A percentile compares a stretch with the other conserved stretches of the same genome.
Conservation (phyloP, 768 basidiomycete species). For the Lactarius trivialis region DNA sequence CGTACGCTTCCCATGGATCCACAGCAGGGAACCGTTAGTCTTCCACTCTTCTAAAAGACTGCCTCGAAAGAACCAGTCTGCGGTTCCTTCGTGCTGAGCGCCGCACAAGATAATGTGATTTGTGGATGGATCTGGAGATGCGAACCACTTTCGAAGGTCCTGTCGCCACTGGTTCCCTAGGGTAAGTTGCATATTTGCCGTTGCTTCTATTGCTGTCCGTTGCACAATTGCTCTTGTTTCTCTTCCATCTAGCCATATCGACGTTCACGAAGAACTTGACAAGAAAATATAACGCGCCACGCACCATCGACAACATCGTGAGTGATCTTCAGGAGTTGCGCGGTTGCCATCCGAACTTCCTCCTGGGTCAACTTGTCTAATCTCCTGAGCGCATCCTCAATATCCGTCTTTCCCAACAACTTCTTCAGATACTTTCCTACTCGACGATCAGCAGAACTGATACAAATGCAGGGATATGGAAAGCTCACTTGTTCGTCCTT, state of each 20-base stretch:
- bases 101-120: background rate
- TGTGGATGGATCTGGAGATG: background rate
- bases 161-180: background rate
- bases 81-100: background rate
- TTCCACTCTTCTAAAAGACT: background rate
- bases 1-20: background rate
- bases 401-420: background rate
- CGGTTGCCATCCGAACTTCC: background rate
- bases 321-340: background rate
- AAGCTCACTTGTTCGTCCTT: background rate
- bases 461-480: rapidly evolving
- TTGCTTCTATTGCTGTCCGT: background rate
- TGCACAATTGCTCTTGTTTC: background rate
- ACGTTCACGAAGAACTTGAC: background rate
- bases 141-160: background rate
- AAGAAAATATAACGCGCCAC: background rate
- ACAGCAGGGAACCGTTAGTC: background rate
- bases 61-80: background rate
- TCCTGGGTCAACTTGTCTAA: background rate
- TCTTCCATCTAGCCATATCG: background rate
- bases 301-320: background rate
- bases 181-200: background rate
- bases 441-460: background rate
- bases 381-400: background rate
- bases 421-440: background rate